Evolutionary conservation across 495 filamentous ascomycete genomes (phyloP), one percentile per base, ranked within the genome.

Genomic region (Massariosphaeria phaeospora): DNA sequence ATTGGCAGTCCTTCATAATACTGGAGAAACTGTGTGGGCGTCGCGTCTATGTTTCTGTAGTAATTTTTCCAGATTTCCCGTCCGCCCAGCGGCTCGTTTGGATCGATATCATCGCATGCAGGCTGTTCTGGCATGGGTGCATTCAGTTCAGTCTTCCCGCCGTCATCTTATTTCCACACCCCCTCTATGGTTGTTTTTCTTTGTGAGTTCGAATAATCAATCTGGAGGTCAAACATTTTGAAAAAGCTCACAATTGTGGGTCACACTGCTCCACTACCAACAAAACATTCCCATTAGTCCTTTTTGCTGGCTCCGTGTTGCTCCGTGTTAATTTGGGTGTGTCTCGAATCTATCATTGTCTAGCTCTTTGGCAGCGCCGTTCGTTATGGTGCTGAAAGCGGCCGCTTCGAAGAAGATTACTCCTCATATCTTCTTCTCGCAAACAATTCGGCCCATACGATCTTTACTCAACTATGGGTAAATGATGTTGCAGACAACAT

Each of bases 401-500:
- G 10, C 29, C 17, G 34, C 6, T 18, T 30, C 43, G 29, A 33
- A 23, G 20, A 23, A 27, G 5, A 35, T 18, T 9, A 7, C 25
- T 33, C 29, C 40, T n/a, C 1, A 61, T 56, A 41, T 30, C 41
- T 35, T 20, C 7, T 61, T 21, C 44, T 51, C 20, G 43, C 31
- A 29, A 24, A 39, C 17, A 52, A 39, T 31, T 56, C 57, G 29
- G 57, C 57, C 2, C 51, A 61, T 26, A 61, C 52, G 1, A 61
- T 61, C 23, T 61, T 61, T 23, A 49, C 43, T 1, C 44, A 61
- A 20, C 46, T 61, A 2, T 51, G 44, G 36, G 46, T 61, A 0
- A 55, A 61, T 24, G 57, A 52, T n/a, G 52, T 61, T 0, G 45
- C 35, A 17, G 51, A 61, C 15, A 52, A 52, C 36, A 56, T 61